Percentiles rank a stretch among this genome's conserved stretches.
Evolutionary conservation across 2,329 filamentous ascomycete species (phyloP).

Genomic region (Coniochaeta prunicola): DNA sequence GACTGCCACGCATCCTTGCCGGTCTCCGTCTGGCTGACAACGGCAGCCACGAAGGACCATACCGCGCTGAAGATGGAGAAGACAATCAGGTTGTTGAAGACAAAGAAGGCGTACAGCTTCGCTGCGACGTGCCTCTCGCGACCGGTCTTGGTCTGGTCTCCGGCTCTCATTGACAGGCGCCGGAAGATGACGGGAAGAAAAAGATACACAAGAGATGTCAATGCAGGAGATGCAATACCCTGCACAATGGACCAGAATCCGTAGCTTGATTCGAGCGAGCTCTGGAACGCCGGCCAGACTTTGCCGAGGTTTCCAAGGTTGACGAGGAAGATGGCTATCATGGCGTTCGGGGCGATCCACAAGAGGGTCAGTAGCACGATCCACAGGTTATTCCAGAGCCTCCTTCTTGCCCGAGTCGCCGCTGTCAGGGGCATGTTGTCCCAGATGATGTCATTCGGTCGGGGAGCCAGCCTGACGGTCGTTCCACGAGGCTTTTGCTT

Average conservation of each 20-base stretch:
- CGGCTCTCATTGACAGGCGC: constrained; percentile 71
- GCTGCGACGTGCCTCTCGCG: constrained; percentile 85
- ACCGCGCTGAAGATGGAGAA: constrained; percentile 87
- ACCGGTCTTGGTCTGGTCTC: constrained; percentile 86
- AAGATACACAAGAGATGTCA: constrained; percentile 83
- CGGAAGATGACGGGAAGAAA: constrained; percentile 88
- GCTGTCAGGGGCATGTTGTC: constrained; percentile 75
- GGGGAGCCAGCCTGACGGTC: constrained; percentile 70
- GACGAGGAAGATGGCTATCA: constrained; percentile 90
- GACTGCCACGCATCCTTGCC: constrained; percentile 61
- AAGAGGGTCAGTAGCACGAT: constrained; percentile 70
- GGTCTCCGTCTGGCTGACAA: constrained; percentile 51
- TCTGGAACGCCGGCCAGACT: constrained; percentile 71
- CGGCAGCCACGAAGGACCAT: constrained; percentile 63
- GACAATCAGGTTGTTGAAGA: constrained; percentile 93
- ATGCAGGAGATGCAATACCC: constrained; percentile 80
- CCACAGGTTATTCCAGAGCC: constrained; percentile 78
- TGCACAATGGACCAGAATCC: constrained; percentile 80
- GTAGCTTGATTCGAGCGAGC: constrained; percentile 53
- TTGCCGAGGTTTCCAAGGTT: constrained; percentile 73
- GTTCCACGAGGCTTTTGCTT: constrained; percentile 76
- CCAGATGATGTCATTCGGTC: constrained; percentile 92
- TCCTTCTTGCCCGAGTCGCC: constrained; percentile 61
- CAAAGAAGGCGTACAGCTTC: constrained; percentile 91
- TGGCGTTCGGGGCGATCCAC: constrained; percentile 87